A percentile compares a stretch with the other conserved stretches of the same genome.
These are phyloP conservation scores for Hamamelis virginiana DNA, from an alignment of 164 flowering plant genomes.

Conservation along the genomic window DNA sequence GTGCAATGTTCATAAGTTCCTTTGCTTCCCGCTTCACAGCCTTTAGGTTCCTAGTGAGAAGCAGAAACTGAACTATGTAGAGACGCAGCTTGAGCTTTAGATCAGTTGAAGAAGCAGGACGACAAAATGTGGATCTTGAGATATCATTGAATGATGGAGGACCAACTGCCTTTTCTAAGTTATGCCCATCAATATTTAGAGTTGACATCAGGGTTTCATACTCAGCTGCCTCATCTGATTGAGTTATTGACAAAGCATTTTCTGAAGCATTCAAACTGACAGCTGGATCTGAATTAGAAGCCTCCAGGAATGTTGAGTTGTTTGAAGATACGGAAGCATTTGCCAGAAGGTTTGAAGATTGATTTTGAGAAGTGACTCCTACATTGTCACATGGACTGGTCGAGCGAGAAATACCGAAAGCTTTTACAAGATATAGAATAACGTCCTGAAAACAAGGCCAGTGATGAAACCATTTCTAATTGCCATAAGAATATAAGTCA, in stretches of 20 bases:
- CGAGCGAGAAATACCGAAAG: constrained; percentile 51
- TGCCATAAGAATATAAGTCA: too few species aligned
- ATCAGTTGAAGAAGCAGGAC: constrained; percentile 51
- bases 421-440: constrained; percentile 69
- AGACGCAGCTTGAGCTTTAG: constrained; percentile 81
- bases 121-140: constrained; percentile 41
- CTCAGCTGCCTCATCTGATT: constrained; percentile 78
- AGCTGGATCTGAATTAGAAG: constrained; percentile 43
- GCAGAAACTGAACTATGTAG: constrained; percentile 75
- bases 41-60: constrained; percentile 79
- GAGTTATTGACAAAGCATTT: constrained; percentile 60
- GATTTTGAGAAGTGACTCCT: constrained; percentile 36
- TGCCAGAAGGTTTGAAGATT: constrained; percentile 36
- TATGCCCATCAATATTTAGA: constrained; percentile 58
- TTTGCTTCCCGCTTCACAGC: constrained; percentile 91
- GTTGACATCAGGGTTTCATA: constrained; percentile 67
- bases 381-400: constrained; percentile 63
- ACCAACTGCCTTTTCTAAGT: constrained; percentile 43
- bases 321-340: constrained; percentile 38
- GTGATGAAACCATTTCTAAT: too few species aligned
- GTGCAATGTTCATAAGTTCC: constrained; percentile 80
- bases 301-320: constrained; percentile 39
- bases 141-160: constrained; percentile 50
- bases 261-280: constrained; percentile 44
- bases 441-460: constrained; percentile 58